Base-by-base conservation (phyloP, 1,284 basidiomycete species). In the Clitocybe nebularis region DNA sequence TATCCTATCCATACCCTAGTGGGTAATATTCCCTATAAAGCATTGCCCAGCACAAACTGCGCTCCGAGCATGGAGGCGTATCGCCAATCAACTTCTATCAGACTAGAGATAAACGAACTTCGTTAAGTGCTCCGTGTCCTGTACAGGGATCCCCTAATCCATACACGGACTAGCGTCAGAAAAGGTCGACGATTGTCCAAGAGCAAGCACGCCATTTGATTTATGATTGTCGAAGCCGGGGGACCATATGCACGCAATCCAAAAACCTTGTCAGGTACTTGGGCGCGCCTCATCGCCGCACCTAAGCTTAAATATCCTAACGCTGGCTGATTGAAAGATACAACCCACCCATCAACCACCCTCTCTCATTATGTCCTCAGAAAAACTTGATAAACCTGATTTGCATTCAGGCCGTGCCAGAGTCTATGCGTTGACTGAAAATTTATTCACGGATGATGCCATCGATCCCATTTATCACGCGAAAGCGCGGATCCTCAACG, bases 401-500 rank as follows among this genome's bases (percentile, higher is more conserved):
- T 32, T 17, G 3, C 29, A 13, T 16, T 32, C 29, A 8, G 14
- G 14, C 13, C n/a, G 13, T 14, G 7, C 29, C 13, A 17, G 11
- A 32, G 29, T 13, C n/a, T n/a, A 25, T 29, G 36, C 11, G 10
- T 14, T 40, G 3, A 51, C 46, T 5, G 44, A 51, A 7, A 37
- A 43, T 16, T 29, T 49, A 17, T 47, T 53, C 24, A 41, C 45
- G 9, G 72, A 74, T 8, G 67, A 64, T 20, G 57, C 68, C 1
- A 49, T 83, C 35, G 81, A 86, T 50, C 79, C 78, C 0, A 66
- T 81, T 1, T 85, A 86, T 50, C 71, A 73, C 44, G 76, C 72
- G 14, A 85, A 85, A 49, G 78, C 80, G 1, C 63, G 67, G 3
- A 63, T 84, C 5, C 59, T 87, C 43, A 86, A 85, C 48, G 69